phyloP scores from a whole-genome alignment of 768 basidiomycete genomes.

The Lentinula boryana region DNA sequence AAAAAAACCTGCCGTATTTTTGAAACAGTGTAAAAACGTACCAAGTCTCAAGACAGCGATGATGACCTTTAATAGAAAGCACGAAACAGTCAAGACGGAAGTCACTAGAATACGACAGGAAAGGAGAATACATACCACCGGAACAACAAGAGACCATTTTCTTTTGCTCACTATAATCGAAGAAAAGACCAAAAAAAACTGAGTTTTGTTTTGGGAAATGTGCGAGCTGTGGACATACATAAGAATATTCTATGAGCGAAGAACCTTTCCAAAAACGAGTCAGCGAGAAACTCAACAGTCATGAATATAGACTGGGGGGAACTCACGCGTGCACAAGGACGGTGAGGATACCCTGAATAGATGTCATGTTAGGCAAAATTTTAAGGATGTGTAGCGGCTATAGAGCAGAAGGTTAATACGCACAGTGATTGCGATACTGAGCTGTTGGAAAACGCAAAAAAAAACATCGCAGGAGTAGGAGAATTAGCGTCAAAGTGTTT shows the following conservation, averaged over 20 bases:
- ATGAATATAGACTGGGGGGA: background rate
- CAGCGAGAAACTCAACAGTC: no score
- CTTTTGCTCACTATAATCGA: conserved; percentile 25
- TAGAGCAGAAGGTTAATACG: background rate
- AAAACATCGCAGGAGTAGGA: no score
- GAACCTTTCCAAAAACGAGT: conserved; percentile 19
- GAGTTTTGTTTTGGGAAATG: background rate
- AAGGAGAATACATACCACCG: conserved; percentile 21
- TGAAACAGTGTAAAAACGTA: conserved; percentile 8
- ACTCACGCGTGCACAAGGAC: conserved; percentile 24
- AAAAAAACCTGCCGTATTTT: no score
- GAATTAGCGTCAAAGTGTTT: background rate
- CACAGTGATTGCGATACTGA: conserved; percentile 8
- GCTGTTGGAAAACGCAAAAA: background rate
- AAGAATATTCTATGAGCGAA: conserved; percentile 32
- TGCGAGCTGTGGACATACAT: conserved; percentile 18
- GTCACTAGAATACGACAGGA: background rate
- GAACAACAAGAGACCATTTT: conserved; percentile 25
- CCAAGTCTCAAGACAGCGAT: conserved; percentile 23
- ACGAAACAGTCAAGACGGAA: background rate
- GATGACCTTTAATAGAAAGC: conserved; percentile 11
- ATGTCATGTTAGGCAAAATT: background rate
- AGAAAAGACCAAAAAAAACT: background rate
- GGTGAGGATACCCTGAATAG: conserved; percentile 20
- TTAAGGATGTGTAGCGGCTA: background rate